A percentile compares a stretch with the other conserved stretches of the same genome.
Evolutionary conservation across 2,329 filamentous ascomycete species (phyloP).

Genomic region (Sphaerulina vaccinii): DNA sequence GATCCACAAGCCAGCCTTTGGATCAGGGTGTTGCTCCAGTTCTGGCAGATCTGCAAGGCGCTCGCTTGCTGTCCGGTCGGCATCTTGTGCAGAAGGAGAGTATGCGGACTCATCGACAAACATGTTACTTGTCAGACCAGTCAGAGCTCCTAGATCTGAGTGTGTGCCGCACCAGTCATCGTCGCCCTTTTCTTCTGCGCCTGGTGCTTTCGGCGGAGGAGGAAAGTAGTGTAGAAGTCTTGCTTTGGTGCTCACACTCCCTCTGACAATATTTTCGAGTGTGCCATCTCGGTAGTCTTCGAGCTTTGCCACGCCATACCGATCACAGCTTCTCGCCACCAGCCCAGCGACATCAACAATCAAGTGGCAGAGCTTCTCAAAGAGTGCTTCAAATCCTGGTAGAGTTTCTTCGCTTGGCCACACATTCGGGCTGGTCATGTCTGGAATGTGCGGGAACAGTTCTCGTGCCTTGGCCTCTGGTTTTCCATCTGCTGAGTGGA

Average conservation of each 20-base stretch:
- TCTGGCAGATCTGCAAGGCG: constrained; percentile 56
- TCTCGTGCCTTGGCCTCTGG: constrained; percentile 58
- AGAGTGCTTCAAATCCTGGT: constrained; percentile 70
- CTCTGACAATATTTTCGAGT: constrained; percentile 80
- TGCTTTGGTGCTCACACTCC: constrained; percentile 86
- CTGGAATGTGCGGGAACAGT: constrained; percentile 68
- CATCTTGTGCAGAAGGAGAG: constrained; percentile 30
- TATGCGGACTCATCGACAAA: constrained; percentile 75
- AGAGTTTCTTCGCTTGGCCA: constrained; percentile 73
- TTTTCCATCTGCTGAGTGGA: constrained; percentile 54
- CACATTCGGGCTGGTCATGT: constrained; percentile 86
- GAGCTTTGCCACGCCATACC: constrained; percentile 77
- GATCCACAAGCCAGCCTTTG: constrained; percentile 88
- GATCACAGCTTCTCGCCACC: constrained; percentile 87
- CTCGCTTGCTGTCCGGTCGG: neutral
- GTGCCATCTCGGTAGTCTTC: constrained; percentile 73
- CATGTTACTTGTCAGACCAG: constrained; percentile 92
- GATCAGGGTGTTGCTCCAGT: constrained; percentile 73
- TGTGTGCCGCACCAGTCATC: constrained; percentile 96
- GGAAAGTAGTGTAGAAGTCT: constrained; percentile 92
- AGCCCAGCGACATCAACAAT: constrained; percentile 88
- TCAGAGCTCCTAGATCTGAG: constrained; percentile 89
- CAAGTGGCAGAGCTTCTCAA: constrained; percentile 74
- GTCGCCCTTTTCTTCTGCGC: constrained; percentile 51
- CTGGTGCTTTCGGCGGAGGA: constrained; percentile 21